Evolutionary conservation across 306 rosid species (phyloP).

Genomic region (Inga oerstediana): DNA sequence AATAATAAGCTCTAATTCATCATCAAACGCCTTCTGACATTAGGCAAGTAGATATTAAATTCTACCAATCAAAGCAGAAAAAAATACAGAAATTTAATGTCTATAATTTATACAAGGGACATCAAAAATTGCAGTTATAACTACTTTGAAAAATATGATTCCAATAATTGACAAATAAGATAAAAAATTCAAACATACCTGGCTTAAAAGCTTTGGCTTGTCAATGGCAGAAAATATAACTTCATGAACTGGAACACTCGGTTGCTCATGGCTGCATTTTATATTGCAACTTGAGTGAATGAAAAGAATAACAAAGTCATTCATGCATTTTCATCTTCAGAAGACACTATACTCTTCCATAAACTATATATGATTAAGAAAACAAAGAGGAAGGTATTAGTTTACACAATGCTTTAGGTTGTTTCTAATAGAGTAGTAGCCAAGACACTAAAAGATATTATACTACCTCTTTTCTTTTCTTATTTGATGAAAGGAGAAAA

Average conservation of each 20-base stretch:
- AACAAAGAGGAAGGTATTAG: neutral
- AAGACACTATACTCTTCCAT: neutral
- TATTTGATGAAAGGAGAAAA: too few relatives aligned
- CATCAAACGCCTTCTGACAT: slow-evolving; percentile 4
- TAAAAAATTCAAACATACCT: slow-evolving; percentile 54
- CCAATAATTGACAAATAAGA: slow-evolving; percentile 14
- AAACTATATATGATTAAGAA: slow-evolving; percentile 3
- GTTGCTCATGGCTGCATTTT: slow-evolving; percentile 71
- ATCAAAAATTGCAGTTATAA: slow-evolving; percentile 16
- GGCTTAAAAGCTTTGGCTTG: slow-evolving; percentile 99
- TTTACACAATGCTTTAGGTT: too few relatives aligned
- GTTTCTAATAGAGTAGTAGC: slow-evolving; percentile 1
- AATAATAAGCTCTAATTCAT: neutral
- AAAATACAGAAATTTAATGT: slow-evolving; percentile 22
- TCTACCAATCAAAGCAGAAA: slow-evolving; percentile 4
- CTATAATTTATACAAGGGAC: neutral
- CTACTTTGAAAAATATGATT: slow-evolving; percentile 10
- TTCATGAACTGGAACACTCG: slow-evolving; percentile 69
- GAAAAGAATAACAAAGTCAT: neutral
- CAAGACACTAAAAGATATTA: neutral
- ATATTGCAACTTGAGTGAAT: slow-evolving; percentile 36
- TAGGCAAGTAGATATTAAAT: slow-evolving; percentile 6
- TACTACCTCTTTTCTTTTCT: neutral
- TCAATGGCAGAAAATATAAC: slow-evolving; percentile 89
- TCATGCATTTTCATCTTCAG: neutral